Evolutionary conservation across 805 yeast genomes (phyloP).

Genomic region (Wickerhamomyces silvicola): DNA sequence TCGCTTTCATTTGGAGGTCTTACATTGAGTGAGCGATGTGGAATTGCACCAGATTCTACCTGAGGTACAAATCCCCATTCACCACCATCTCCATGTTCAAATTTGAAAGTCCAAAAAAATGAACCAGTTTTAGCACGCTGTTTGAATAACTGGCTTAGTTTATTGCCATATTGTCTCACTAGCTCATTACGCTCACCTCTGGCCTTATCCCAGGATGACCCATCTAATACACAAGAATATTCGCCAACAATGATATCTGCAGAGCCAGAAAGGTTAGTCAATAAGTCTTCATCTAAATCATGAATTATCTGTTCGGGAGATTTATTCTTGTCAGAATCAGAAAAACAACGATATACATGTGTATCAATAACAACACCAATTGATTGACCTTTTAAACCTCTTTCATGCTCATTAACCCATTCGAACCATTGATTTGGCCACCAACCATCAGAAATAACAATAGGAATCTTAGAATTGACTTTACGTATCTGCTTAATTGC

Average conservation of each 20-base stretch:
- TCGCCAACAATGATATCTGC: conserved; percentile 84
- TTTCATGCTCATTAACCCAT: conserved; percentile 46
- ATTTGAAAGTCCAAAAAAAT: conserved; percentile 89
- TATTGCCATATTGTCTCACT: conserved; percentile 57
- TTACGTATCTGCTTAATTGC: conserved; percentile 58
- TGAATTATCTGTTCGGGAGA: conserved; percentile 55
- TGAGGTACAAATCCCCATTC: conserved; percentile 91
- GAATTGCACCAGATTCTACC: conserved; percentile 56
- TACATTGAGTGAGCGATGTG: conserved; percentile 24
- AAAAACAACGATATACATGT: conserved; percentile 83
- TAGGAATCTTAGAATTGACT: conserved; percentile 52
- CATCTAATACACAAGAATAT: conserved; percentile 82
- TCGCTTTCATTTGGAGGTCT: conserved; percentile 34
- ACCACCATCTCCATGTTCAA: conserved; percentile 86
- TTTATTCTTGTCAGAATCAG: conserved; percentile 64
- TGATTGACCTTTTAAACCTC: conserved; percentile 26
- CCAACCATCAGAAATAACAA: conserved; percentile 92
- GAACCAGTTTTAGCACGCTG: conserved; percentile 61
- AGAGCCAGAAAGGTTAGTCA: conserved; percentile 41
- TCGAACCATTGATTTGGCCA: conserved; percentile 73
- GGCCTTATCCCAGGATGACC: conserved; percentile 58
- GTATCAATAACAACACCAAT: conserved; percentile 73
- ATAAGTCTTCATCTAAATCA: conserved; percentile 45
- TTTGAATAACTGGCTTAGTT: conserved; percentile 42
- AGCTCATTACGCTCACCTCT: conserved; percentile 42